Conservation (phyloP, 179 eudicot genomes). For the Spergularia azorica region DNA sequence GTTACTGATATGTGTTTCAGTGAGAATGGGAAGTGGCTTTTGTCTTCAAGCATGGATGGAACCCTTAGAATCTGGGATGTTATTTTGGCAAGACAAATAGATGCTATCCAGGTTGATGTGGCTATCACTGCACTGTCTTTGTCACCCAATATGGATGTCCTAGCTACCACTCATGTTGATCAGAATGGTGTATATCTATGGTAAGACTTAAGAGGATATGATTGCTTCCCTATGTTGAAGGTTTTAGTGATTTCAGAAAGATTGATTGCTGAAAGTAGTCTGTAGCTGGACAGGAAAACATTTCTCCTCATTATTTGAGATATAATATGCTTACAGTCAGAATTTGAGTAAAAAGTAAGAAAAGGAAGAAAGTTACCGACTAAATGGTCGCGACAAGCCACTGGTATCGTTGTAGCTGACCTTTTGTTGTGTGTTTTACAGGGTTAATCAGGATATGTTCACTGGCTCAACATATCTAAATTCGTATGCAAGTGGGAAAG, state of each 20-base stretch:
- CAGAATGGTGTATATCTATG: constrained; percentile 96
- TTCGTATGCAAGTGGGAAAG: constrained; percentile 85
- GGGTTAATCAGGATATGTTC: constrained; percentile 96
- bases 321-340: neutral
- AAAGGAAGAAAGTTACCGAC: neutral
- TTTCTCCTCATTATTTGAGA: neutral
- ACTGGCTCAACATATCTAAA: constrained; percentile 57
- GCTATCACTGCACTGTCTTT: constrained; percentile 86
- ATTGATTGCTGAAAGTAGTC: too few relatives aligned
- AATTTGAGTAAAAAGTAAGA: neutral
- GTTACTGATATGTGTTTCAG: constrained; percentile 91
- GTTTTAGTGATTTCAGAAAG: neutral
- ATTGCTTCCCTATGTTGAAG: neutral
- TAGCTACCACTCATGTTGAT: constrained; percentile 96
- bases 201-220: constrained; percentile 39
- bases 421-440: constrained; percentile 28
- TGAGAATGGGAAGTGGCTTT: constrained; percentile 99
- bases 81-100: constrained; percentile 88
- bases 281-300: neutral
- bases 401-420: constrained; percentile 1
- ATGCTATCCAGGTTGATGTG: constrained; percentile 88
- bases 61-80: constrained; percentile 97
- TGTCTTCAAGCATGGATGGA: constrained; percentile 98
- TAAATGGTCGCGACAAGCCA: too few relatives aligned
- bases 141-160: constrained; percentile 98